Conservation (phyloP, 2,329 filamentous ascomycete genomes). For the Curvularia eragrostidis region DNA sequence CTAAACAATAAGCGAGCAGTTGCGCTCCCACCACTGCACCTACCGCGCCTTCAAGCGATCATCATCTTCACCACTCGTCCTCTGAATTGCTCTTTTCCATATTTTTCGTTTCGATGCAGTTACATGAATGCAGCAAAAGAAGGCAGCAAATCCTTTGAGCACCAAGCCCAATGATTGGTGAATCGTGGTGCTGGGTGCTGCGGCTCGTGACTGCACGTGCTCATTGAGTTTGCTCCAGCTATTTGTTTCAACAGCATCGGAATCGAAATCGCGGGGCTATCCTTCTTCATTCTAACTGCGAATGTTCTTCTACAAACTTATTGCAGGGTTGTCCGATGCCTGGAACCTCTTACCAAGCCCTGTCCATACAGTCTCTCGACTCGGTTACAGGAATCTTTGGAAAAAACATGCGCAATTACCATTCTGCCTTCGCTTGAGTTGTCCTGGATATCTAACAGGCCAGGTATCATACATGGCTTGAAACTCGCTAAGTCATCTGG, state of each 20-base stretch:
- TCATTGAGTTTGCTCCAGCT: neutral
- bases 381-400: neutral
- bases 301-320: neutral
- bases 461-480: constrained; percentile 18
- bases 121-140: too few species aligned
- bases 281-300: neutral
- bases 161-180: neutral
- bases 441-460: constrained; percentile 16
- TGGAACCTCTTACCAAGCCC: neutral
- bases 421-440: constrained; percentile 9
- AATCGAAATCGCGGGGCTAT: neutral
- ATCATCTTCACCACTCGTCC: neutral
- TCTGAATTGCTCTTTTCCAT: neutral
- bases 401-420: constrained; percentile 9
- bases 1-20: constrained; percentile 17
- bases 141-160: too few species aligned
- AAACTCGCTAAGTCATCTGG: constrained; percentile 28
- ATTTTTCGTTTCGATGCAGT: neutral
- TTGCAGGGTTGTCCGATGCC: neutral
- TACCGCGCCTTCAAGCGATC: neutral
- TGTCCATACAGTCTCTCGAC: constrained; percentile 5
- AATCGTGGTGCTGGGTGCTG: neutral
- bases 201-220: neutral
- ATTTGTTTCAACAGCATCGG: neutral
- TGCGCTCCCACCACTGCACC: neutral